Evolutionary conservation across 805 yeast species (phyloP).

Genomic region (Debaryomyces tyrocola): DNA sequence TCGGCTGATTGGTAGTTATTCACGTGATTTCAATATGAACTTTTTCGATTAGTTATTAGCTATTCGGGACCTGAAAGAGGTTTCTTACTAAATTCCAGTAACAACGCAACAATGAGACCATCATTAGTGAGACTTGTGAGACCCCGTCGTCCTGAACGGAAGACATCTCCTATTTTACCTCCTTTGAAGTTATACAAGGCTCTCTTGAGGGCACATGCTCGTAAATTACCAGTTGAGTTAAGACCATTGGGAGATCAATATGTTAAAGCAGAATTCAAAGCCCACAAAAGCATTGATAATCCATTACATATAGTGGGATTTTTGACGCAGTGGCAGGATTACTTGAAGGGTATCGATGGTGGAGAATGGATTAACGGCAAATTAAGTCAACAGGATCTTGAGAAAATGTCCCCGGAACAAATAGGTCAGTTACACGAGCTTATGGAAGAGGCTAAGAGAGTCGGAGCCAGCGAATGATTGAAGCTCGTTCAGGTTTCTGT

Average conservation of each 20-base stretch:
- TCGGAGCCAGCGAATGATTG: slow-evolving; percentile 13
- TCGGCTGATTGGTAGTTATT: too few species aligned
- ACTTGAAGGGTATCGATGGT: slow-evolving; percentile 56
- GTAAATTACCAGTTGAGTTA: slow-evolving; percentile 63
- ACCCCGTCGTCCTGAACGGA: slow-evolving; percentile 42
- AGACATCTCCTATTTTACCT: slow-evolving; percentile 59
- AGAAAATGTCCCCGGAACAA: slow-evolving; percentile 89
- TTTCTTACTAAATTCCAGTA: too few species aligned
- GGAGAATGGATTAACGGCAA: slow-evolving; percentile 42
- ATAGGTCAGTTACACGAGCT: slow-evolving; percentile 75
- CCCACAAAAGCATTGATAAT: slow-evolving; percentile 78
- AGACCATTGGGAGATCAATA: slow-evolving; percentile 85
- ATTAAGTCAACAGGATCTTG: slow-evolving; percentile 63
- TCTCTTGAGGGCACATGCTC: slow-evolving; percentile 75
- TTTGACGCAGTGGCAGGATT: slow-evolving; percentile 91
- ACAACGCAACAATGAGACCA: slow-evolving; percentile 32
- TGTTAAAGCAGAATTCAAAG: slow-evolving; percentile 84
- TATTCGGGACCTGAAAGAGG: too few species aligned
- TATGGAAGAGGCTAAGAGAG: slow-evolving; percentile 66
- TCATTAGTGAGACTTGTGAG: slow-evolving; percentile 34
- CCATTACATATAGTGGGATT: slow-evolving; percentile 95
- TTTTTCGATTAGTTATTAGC: neutral
- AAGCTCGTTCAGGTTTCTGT: neutral
- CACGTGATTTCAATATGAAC: neutral
- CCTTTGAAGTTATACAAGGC: slow-evolving; percentile 78